Percentiles rank a stretch among this genome's conserved stretches.
phyloP scores from a whole-genome alignment of 495 filamentous ascomycete genomes.

The Hypoxylon trugodes region DNA sequence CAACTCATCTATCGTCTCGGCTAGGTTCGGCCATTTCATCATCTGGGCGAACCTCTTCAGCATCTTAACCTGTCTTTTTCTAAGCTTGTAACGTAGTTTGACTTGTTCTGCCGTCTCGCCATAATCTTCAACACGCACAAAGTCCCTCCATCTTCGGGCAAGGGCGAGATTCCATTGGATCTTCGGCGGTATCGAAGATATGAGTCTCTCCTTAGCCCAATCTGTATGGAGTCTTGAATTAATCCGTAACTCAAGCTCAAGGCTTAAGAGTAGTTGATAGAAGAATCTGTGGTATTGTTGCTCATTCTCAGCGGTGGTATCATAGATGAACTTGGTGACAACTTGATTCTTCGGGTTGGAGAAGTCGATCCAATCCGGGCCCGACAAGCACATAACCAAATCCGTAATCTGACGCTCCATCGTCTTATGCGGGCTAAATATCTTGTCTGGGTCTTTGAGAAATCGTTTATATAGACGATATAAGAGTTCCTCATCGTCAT shows the following conservation, averaged over 20 bases:
- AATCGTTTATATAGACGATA: conserved; percentile 63
- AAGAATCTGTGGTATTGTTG: conserved; percentile 68
- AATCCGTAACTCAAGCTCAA: conserved; percentile 72
- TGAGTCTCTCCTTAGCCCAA: conserved; percentile 63
- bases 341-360: conserved; percentile 69
- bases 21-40: conserved; percentile 78
- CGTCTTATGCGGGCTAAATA: conserved; percentile 58
- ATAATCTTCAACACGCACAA: conserved; percentile 65
- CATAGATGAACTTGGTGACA: conserved; percentile 68
- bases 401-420: conserved; percentile 74
- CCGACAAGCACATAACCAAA: conserved; percentile 68
- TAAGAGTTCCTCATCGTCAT: conserved; percentile 62
- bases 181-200: conserved; percentile 67
- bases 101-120: conserved; percentile 54
- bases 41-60: conserved; percentile 70
- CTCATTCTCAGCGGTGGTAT: conserved; percentile 46
- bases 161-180: conserved; percentile 75
- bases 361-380: conserved; percentile 73
- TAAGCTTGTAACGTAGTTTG: conserved; percentile 65
- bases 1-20: conserved; percentile 65
- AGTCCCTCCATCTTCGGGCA: conserved; percentile 72
- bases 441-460: conserved; percentile 61
- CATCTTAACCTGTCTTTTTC: conserved; percentile 66
- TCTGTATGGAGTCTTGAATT: conserved; percentile 61
- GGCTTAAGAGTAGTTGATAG: conserved; percentile 73